A percentile compares a stretch with the other conserved stretches of the same genome.
These are phyloP conservation scores for Xenoacremonium recifei DNA, from an alignment of 2,329 filamentous ascomycete species.

Conservation along the genomic window DNA sequence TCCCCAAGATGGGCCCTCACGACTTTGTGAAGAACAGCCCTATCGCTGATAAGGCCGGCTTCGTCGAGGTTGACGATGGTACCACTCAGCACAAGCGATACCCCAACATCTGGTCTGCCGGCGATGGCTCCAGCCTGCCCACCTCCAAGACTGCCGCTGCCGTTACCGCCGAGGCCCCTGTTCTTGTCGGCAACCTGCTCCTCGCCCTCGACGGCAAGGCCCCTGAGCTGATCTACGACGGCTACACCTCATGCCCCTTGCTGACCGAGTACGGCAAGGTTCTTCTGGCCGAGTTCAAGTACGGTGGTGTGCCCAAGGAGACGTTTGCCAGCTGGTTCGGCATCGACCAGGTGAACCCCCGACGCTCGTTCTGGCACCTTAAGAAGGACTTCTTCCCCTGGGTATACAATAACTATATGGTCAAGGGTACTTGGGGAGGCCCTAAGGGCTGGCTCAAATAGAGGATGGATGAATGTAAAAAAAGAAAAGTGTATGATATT, in stretches of 20 bases:
- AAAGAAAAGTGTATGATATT: background rate
- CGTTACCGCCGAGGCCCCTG: slow-evolving; percentile 49
- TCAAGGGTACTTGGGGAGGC: slow-evolving; percentile 62
- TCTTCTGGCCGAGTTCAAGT: slow-evolving; percentile 64
- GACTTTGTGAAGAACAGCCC: slow-evolving; percentile 51
- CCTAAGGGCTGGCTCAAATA: slow-evolving; percentile 51
- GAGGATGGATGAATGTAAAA: no score
- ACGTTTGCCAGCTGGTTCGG: slow-evolving; percentile 55
- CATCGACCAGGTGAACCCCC: slow-evolving; percentile 55
- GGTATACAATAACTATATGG: slow-evolving; percentile 60
- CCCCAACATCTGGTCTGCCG: slow-evolving; percentile 57
- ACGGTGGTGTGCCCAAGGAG: slow-evolving; percentile 61
- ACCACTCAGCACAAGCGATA: slow-evolving; percentile 54
- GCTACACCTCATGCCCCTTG: slow-evolving; percentile 56
- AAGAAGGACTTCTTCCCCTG: slow-evolving; percentile 69
- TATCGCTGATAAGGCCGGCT: slow-evolving; percentile 54
- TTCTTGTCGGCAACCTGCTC: slow-evolving; percentile 50
- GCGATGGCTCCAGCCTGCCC: slow-evolving; percentile 57
- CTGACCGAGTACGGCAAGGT: slow-evolving; percentile 60
- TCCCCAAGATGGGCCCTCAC: slow-evolving; percentile 59
- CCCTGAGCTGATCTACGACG: slow-evolving; percentile 45
- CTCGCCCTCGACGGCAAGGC: slow-evolving; percentile 43
- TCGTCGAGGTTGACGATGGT: slow-evolving; percentile 53
- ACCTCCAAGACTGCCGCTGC: slow-evolving; percentile 57
- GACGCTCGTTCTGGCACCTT: slow-evolving; percentile 57